Evolutionary conservation across 2,329 filamentous ascomycete species (phyloP).

Genomic region (Aspergillus sp.): DNA sequence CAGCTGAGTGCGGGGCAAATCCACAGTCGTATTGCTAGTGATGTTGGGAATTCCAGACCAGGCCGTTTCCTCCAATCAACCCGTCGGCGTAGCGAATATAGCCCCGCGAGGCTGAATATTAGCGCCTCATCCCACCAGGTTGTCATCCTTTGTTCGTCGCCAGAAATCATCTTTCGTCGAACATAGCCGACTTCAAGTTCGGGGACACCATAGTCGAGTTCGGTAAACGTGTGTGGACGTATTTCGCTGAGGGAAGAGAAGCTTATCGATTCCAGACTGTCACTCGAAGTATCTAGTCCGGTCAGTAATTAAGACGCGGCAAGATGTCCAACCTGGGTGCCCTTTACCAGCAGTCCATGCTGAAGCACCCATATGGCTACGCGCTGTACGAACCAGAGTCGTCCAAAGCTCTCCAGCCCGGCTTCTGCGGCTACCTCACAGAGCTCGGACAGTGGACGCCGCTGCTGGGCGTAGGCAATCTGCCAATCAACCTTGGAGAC

Average conservation of each 20-base stretch:
- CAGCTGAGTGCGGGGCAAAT: not conserved
- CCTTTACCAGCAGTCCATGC: conserved; percentile 6
- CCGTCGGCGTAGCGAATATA: not conserved
- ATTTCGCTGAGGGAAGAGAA: too few species aligned
- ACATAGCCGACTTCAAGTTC: too few species aligned
- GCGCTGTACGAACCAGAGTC: conserved; percentile 7
- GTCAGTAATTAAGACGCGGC: too few species aligned
- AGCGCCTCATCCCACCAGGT: not conserved
- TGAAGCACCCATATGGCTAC: conserved; percentile 4
- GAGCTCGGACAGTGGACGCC: conserved; percentile 6
- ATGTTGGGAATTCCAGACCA: not conserved
- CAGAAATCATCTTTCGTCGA: too few species aligned
- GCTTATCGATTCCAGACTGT: too few species aligned
- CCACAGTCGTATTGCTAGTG: not conserved
- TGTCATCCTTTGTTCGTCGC: too few species aligned
- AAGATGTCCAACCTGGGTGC: conserved; percentile 1
- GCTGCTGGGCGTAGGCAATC: not conserved
- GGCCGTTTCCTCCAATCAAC: too few species aligned
- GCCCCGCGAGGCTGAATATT: not conserved
- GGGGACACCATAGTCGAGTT: too few species aligned
- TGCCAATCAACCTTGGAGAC: conserved; percentile 2
- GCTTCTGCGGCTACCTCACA: conserved; percentile 6
- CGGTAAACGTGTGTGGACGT: too few species aligned
- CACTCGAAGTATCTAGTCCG: too few species aligned
- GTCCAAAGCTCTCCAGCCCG: conserved; percentile 1